Conservation (phyloP, 2,329 filamentous ascomycete genomes). For the Thermothelomyces thermophilus region DNA sequence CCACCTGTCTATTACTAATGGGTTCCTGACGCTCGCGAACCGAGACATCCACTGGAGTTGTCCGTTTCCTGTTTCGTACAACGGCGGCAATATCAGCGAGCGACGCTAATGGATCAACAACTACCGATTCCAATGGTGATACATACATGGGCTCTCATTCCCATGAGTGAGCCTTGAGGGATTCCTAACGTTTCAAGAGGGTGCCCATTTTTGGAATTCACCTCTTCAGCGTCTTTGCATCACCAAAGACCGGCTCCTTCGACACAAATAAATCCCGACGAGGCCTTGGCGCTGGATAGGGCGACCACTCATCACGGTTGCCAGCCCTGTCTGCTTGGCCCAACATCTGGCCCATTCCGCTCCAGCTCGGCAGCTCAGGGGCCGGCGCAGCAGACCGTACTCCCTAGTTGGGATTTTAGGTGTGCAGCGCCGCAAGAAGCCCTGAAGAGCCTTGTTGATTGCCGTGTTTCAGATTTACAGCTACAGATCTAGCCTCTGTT, state of each 20-base stretch:
- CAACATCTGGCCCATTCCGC: neutral
- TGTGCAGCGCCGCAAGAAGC: conserved; percentile 15
- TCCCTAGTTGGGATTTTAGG: neutral
- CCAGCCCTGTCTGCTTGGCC: neutral
- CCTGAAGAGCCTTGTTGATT: conserved; percentile 7
- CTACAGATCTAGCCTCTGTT: conserved; percentile 3
- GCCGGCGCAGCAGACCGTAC: conserved; percentile 1
- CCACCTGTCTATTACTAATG: too few species aligned
- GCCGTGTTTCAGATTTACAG: conserved; percentile 19
- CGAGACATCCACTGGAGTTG: too few species aligned
- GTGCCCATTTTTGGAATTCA: conserved; percentile 14
- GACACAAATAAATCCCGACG: neutral
- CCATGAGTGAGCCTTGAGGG: neutral
- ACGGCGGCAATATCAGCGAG: too few species aligned
- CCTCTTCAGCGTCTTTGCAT: neutral
- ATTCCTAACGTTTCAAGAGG: conserved; percentile 15
- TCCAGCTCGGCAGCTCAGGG: conserved; percentile 1
- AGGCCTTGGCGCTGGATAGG: neutral
- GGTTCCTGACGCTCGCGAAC: too few species aligned
- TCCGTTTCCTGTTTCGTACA: too few species aligned
- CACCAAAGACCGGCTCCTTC: neutral
- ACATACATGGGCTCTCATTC: too few species aligned
- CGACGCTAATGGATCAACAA: too few species aligned
- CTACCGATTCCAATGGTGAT: too few species aligned
- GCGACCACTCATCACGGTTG: conserved; percentile 5